Percentiles rank a stretch among this genome's conserved stretches.
Evolutionary conservation across 2,329 filamentous ascomycete genomes (phyloP).

Genomic region (Knoxdaviesia capensis): DNA sequence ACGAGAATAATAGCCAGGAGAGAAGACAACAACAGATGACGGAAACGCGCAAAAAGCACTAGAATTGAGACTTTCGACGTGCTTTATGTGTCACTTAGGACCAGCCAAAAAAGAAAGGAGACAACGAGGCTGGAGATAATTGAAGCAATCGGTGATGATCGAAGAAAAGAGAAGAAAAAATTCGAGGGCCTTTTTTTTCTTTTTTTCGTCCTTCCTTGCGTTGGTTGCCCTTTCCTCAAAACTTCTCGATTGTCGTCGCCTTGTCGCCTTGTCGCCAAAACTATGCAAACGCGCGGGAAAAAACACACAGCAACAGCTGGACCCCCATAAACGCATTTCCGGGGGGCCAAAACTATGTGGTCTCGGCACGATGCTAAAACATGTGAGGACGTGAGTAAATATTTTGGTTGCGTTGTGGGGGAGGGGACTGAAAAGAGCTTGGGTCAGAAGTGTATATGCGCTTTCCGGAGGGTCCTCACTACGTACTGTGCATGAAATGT

Average conservation of each 20-base stretch:
- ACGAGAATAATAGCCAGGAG: neutral
- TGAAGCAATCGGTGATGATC: neutral
- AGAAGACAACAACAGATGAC: neutral
- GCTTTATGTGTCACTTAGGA: too few relatives aligned
- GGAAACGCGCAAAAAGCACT: neutral
- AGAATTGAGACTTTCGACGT: neutral
- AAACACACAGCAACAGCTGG: conserved; percentile 1
- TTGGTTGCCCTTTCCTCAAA: neutral
- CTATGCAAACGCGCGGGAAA: neutral
- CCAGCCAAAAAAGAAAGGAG: neutral
- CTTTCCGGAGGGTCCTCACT: too few relatives aligned
- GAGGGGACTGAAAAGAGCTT: too few relatives aligned
- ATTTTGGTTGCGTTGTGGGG: too few relatives aligned
- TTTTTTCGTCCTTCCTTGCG: neutral
- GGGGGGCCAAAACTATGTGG: too few relatives aligned
- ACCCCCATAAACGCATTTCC: too few relatives aligned
- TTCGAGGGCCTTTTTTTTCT: neutral
- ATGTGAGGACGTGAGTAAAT: too few relatives aligned
- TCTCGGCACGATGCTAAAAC: too few relatives aligned
- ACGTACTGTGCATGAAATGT: too few relatives aligned
- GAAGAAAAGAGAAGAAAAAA: conserved; percentile 1
- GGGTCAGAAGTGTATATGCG: too few relatives aligned
- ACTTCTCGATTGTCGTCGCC: neutral
- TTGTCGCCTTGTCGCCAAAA: neutral
- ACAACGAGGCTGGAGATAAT: neutral